Percentiles rank a stretch among this genome's conserved stretches.
phyloP scores from a whole-genome alignment of 225 moss, liverwort and hornwort genomes.

The Bryoerythrophyllum caledonicum region DNA sequence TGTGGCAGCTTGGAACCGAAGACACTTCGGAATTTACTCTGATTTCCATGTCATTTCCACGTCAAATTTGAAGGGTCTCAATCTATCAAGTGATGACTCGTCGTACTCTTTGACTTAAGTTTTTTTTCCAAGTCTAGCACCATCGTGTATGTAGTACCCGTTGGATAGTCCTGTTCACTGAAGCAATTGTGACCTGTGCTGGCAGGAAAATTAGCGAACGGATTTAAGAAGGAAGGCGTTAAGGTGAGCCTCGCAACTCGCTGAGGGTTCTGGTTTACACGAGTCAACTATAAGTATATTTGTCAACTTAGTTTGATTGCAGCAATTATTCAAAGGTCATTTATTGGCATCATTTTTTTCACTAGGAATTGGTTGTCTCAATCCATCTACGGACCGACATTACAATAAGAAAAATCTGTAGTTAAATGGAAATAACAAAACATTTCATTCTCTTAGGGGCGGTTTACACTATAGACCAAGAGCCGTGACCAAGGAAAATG shows the following conservation, averaged over 20 bases:
- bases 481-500: too few relatives aligned
- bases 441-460: conserved; percentile 6
- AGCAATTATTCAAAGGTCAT: not conserved
- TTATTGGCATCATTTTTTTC: conserved; percentile 6
- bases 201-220: conserved; percentile 94
- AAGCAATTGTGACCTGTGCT: conserved; percentile 15
- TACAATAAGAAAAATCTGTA: not conserved
- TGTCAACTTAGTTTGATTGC: conserved; percentile 7
- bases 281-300: not conserved
- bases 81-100: too few relatives aligned
- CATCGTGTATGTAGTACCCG: not conserved
- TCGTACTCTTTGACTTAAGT: too few relatives aligned
- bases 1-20: not conserved
- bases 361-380: not conserved
- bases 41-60: not conserved
- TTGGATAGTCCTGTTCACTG: not conserved
- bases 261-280: conserved; percentile 13
- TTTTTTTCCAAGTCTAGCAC: too few relatives aligned
- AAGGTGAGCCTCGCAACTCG: conserved; percentile 54
- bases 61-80: too few relatives aligned
- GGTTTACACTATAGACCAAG: too few relatives aligned
- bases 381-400: not conserved
- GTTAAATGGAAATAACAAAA: not conserved
- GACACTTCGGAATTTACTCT: conserved; percentile 16
- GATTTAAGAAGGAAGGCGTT: conserved; percentile 83